Evolutionary conservation across 345 rosid genomes (phyloP).

Genomic region (Citropsis articulata): DNA sequence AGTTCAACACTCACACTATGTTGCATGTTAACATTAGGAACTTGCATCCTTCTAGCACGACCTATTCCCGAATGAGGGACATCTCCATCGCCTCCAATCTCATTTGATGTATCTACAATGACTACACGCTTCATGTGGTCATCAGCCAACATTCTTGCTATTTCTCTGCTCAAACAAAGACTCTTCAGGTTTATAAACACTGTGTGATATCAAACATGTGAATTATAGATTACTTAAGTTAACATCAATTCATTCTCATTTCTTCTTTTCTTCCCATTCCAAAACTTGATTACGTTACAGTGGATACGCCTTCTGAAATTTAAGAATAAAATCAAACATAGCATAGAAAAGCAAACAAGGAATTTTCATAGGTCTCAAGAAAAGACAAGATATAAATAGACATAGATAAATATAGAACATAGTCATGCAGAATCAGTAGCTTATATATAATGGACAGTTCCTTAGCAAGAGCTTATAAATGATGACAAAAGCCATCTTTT

Average conservation of each 20-base stretch:
- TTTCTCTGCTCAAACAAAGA: constrained; percentile 49
- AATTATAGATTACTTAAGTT: neutral
- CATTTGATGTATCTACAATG: constrained; percentile 86
- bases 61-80: constrained; percentile 92
- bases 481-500: neutral
- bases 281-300: neutral
- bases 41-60: constrained; percentile 98
- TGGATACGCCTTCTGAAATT: neutral
- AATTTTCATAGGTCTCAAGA: neutral
- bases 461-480: neutral
- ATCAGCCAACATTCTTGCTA: constrained; percentile 91
- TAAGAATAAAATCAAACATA: neutral
- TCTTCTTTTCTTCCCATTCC: neutral
- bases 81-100: constrained; percentile 98
- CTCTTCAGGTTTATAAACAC: constrained; percentile 14
- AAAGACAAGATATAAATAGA: neutral
- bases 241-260: neutral
- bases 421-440: neutral
- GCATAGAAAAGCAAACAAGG: neutral
- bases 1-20: constrained; percentile 59
- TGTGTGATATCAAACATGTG: neutral
- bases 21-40: constrained; percentile 88
- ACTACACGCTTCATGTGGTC: constrained; percentile 84
- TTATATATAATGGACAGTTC: neutral
- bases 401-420: neutral